phyloP scores from a whole-genome alignment of 2,329 filamentous ascomycete genomes.

The Aspergillus sp. region DNA sequence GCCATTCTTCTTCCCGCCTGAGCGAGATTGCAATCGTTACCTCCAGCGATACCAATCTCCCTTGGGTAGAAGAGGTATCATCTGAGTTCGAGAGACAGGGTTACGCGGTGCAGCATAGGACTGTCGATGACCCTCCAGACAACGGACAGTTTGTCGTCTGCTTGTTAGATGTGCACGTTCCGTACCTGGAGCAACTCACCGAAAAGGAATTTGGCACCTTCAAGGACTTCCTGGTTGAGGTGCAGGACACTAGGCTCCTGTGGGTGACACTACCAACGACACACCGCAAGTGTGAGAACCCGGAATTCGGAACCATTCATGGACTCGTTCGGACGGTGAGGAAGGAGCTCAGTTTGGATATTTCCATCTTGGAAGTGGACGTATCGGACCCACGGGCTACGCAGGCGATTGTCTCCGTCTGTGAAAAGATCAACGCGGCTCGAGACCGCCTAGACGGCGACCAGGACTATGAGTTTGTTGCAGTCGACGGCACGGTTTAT shows the following conservation, averaged over 20 bases:
- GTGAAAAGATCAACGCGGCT: background rate
- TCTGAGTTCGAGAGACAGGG: background rate
- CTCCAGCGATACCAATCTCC: no score
- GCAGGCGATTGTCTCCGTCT: background rate
- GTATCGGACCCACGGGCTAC: conserved; percentile 2
- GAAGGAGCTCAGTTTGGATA: conserved; percentile 13
- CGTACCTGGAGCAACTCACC: conserved; percentile 17
- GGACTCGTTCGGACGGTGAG: conserved; percentile 19
- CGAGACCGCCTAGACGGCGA: background rate
- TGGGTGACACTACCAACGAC: background rate
- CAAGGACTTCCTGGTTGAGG: background rate
- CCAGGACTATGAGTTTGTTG: conserved; percentile 21
- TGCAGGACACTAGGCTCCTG: conserved; percentile 9
- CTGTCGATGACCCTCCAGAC: conserved; percentile 15
- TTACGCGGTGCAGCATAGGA: background rate
- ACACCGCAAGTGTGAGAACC: conserved; percentile 14
- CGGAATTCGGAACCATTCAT: conserved; percentile 14
- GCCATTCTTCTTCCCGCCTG: no score
- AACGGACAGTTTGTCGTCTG: conserved; percentile 10
- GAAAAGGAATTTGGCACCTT: background rate
- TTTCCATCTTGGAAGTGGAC: conserved; percentile 21
- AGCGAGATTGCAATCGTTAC: no score
- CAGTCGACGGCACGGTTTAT: conserved; percentile 11
- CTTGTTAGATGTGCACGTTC: conserved; percentile 18
- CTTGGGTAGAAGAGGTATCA: background rate